These are phyloP conservation scores for Phoma sp. DNA, from an alignment of 2,329 filamentous ascomycete species.

Conservation along the genomic window DNA sequence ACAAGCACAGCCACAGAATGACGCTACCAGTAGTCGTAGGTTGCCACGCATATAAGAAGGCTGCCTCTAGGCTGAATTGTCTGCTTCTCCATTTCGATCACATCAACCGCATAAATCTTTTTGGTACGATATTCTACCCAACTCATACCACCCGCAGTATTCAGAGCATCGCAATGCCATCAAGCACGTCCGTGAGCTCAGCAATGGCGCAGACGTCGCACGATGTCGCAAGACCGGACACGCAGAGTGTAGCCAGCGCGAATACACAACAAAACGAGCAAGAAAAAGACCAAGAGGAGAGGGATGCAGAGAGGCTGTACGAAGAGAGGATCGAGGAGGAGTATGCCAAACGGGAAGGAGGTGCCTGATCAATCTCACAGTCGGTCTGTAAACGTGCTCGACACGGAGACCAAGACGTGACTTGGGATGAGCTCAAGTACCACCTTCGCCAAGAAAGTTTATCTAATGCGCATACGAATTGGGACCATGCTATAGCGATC, in stretches of 20 bases:
- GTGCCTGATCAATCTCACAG: constrained; percentile 29
- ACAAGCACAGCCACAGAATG: constrained; percentile 9
- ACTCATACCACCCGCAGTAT: not conserved
- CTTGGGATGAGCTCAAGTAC: too few species aligned
- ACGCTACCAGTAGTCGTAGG: not conserved
- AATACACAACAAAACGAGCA: constrained; percentile 18
- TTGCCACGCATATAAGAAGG: not conserved
- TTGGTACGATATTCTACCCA: not conserved
- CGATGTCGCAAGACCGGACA: constrained; percentile 27
- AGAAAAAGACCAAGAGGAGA: constrained; percentile 31
- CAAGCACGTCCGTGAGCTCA: constrained; percentile 17
- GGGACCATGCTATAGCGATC: not conserved
- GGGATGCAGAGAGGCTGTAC: constrained; percentile 43
- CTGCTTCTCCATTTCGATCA: too few species aligned
- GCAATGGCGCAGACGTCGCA: constrained; percentile 34
- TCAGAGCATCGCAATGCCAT: not conserved
- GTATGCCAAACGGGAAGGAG: constrained; percentile 49
- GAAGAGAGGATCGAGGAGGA: constrained; percentile 50
- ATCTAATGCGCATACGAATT: not conserved
- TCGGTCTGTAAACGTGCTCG: too few species aligned
- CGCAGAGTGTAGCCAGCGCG: constrained; percentile 37
- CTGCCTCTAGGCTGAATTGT: not conserved
- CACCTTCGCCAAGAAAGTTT: too few species aligned
- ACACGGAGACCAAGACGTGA: too few species aligned
- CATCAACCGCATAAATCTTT: not conserved